These are phyloP conservation scores for Debaryomyces tyrocola DNA, from an alignment of 805 yeast species.

Conservation along the genomic window DNA sequence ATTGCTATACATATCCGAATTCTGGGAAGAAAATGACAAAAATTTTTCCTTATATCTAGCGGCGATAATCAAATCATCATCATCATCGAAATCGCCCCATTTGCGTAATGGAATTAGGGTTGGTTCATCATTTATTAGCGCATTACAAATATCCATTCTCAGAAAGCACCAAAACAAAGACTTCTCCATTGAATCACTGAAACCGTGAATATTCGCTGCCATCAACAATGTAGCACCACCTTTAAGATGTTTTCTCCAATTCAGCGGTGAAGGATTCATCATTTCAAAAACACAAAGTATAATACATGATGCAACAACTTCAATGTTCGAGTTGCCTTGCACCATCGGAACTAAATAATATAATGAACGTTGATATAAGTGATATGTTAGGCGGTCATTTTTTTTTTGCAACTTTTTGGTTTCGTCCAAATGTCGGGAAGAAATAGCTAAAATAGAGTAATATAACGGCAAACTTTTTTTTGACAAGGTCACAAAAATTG, in stretches of 20 bases:
- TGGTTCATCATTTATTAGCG: conserved; percentile 1
- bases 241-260: conserved; percentile 2
- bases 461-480: conserved; percentile 1
- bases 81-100: not conserved
- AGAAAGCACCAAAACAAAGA: conserved; percentile 5
- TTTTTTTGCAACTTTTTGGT: not conserved
- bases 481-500: conserved; percentile 2
- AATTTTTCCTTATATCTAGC: not conserved
- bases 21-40: not conserved
- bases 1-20: conserved; percentile 14
- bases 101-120: conserved; percentile 3
- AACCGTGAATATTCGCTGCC: conserved; percentile 4
- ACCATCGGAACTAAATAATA: conserved; percentile 2
- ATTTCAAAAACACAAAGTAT: conserved; percentile 4
- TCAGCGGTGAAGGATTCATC: conserved; percentile 1
- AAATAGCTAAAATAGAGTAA: conserved; percentile 1
- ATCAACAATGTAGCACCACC: conserved; percentile 1
- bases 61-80: not conserved
- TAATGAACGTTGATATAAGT: conserved; percentile 1
- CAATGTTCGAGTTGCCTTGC: not conserved
- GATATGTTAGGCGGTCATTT: not conserved
- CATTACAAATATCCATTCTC: conserved; percentile 5
- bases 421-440: not conserved
- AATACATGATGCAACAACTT: conserved; percentile 3
- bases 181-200: not conserved